Percentiles rank a stretch among this genome's conserved stretches.
Evolutionary conservation across 805 yeast genomes (phyloP).

Genomic region (Teunomyces panamensis): DNA sequence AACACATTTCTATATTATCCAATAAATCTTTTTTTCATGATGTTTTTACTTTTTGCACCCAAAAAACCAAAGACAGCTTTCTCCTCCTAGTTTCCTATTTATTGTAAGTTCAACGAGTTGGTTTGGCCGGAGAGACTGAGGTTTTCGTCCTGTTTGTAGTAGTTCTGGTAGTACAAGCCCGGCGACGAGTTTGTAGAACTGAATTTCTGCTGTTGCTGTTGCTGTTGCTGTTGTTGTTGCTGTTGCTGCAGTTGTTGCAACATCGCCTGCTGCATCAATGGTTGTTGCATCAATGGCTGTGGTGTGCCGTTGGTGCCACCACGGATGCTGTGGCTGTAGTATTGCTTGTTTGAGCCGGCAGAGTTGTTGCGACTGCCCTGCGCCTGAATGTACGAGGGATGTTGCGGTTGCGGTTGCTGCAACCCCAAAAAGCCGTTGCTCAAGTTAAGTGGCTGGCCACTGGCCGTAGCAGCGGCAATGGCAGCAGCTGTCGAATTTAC

Average conservation of each 20-base stretch:
- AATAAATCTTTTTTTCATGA: no score
- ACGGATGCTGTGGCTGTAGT: conserved; percentile 14
- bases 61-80: no score
- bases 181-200: conserved; percentile 17
- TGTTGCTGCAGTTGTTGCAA: conserved; percentile 13
- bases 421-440: conserved; percentile 27
- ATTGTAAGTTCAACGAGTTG: conserved; percentile 32
- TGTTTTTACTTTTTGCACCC: no score
- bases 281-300: conserved; percentile 20
- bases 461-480: conserved; percentile 47
- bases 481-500: conserved; percentile 46
- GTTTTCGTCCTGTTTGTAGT: conserved; percentile 7
- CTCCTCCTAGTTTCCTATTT: neutral
- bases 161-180: conserved; percentile 14
- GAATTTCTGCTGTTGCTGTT: conserved; percentile 9
- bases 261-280: conserved; percentile 15
- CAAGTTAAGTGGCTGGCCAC: conserved; percentile 43
- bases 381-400: conserved; percentile 11
- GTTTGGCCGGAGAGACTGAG: conserved; percentile 27
- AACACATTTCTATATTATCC: no score
- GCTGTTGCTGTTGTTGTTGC: conserved; percentile 15
- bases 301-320: conserved; percentile 18
- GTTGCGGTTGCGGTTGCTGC: conserved; percentile 36
- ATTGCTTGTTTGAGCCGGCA: conserved; percentile 10
- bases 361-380: conserved; percentile 8